Percentiles rank a stretch among this genome's conserved stretches.
phyloP scores from a whole-genome alignment of 352 stramenopile genomes.

The Thalassiosira livingstoniorum region DNA sequence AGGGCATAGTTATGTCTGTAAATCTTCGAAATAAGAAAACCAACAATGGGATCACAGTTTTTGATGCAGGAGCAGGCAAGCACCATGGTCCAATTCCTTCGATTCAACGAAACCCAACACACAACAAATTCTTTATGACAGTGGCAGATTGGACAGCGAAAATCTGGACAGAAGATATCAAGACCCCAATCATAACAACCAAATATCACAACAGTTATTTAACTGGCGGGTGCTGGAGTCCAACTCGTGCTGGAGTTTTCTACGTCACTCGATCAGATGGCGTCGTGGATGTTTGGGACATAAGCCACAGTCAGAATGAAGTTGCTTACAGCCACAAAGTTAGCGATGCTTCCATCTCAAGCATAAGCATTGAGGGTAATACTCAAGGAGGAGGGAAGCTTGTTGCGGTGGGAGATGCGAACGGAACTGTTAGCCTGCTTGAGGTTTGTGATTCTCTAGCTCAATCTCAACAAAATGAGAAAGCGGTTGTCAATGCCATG shows the following conservation, averaged over 20 bases:
- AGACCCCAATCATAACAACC: conserved; percentile 97
- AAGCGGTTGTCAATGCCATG: conserved; percentile 94
- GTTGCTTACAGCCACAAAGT: conserved; percentile 98
- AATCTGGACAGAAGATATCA: conserved; percentile 96
- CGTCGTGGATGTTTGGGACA: conserved; percentile 96
- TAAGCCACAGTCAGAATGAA: conserved; percentile 97
- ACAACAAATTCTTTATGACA: conserved; percentile 98
- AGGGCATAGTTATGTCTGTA: conserved; percentile 94
- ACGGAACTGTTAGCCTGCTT: conserved; percentile 96
- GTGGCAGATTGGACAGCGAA: conserved; percentile 96
- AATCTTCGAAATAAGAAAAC: conserved; percentile 96
- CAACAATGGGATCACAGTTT: conserved; percentile 97
- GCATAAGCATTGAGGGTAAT: conserved; percentile 93
- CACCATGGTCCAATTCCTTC: conserved; percentile 95
- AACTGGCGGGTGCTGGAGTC: conserved; percentile 95
- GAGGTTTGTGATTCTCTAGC: conserved; percentile 94
- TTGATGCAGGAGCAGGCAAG: conserved; percentile 93
- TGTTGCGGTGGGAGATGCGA: conserved; percentile 94
- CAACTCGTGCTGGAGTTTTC: conserved; percentile 95
- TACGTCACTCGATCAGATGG: conserved; percentile 97
- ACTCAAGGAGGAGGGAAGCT: conserved; percentile 90
- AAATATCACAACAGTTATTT: conserved; percentile 96
- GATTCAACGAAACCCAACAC: conserved; percentile 96
- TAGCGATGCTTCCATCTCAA: conserved; percentile 90
- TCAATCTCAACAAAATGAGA: conserved; percentile 92